Conservation (phyloP, 2,329 filamentous ascomycete genomes). For the Exophiala oligosperma region DNA sequence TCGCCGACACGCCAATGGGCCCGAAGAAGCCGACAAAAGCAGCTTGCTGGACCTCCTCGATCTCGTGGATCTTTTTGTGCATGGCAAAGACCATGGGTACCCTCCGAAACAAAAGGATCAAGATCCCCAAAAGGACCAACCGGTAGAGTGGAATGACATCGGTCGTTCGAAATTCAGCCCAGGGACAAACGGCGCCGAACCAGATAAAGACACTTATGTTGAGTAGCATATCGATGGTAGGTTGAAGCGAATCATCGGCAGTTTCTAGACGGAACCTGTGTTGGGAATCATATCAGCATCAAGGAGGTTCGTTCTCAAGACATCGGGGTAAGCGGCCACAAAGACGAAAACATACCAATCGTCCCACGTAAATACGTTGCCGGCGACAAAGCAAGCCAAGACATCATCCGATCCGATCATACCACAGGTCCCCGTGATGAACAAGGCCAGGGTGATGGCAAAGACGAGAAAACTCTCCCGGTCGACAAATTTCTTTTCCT, state of each 20-base stretch:
- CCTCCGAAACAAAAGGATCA: conserved; percentile 75
- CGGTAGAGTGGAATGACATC: conserved; percentile 71
- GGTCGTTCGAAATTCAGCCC: conserved; percentile 69
- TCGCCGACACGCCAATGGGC: conserved; percentile 83
- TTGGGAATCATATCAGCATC: neutral
- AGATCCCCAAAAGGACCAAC: conserved; percentile 69
- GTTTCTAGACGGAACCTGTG: conserved; percentile 82
- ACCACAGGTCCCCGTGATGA: conserved; percentile 83
- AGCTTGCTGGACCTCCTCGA: conserved; percentile 71
- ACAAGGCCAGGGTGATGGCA: conserved; percentile 79
- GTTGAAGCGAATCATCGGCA: conserved; percentile 86
- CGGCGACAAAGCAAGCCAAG: conserved; percentile 87
- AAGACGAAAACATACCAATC: conserved; percentile 39
- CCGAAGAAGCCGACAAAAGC: conserved; percentile 91
- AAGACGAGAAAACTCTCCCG: conserved; percentile 86
- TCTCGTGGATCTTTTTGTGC: conserved; percentile 76
- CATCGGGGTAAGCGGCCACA: neutral
- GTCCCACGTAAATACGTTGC: conserved; percentile 88
- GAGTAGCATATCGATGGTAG: conserved; percentile 90
- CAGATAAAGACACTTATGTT: conserved; percentile 88
- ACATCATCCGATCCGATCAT: conserved; percentile 88
- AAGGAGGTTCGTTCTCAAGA: conserved; percentile 18
- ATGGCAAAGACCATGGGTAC: conserved; percentile 73
- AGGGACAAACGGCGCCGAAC: conserved; percentile 84
- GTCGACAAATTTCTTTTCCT: conserved; percentile 78